Evolutionary conservation across 352 stramenopile species (phyloP).

Genomic region (Thraustotheca clavata): DNA sequence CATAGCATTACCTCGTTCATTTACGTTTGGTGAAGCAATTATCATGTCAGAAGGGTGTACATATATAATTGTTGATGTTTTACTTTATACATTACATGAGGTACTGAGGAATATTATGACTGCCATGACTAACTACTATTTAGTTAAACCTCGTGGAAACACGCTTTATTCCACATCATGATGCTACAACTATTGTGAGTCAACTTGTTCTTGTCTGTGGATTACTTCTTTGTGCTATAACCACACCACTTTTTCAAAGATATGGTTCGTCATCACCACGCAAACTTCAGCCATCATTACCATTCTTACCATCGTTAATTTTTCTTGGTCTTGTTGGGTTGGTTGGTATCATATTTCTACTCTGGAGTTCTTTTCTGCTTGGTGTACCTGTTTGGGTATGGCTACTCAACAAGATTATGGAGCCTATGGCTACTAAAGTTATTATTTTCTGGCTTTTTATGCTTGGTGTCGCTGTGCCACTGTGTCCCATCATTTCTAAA

Average conservation of each 20-base stretch:
- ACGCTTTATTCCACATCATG: conserved; percentile 21
- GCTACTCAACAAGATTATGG: conserved; percentile 42
- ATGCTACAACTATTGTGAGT: conserved; percentile 40
- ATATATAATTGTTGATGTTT: conserved; percentile 39
- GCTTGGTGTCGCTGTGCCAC: conserved; percentile 43
- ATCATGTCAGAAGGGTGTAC: conserved; percentile 54
- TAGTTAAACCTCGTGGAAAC: background rate
- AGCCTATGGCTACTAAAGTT: conserved; percentile 30
- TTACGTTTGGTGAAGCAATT: conserved; percentile 63
- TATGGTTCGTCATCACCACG: conserved; percentile 41
- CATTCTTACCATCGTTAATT: conserved; percentile 14
- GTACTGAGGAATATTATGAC: no score
- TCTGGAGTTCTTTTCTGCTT: conserved; percentile 56
- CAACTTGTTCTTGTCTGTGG: conserved; percentile 48
- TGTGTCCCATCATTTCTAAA: conserved; percentile 35
- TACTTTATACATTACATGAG: conserved; percentile 35
- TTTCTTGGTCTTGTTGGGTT: conserved; percentile 30
- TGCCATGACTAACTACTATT: no score
- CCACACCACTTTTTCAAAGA: conserved; percentile 35
- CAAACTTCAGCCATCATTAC: conserved; percentile 29
- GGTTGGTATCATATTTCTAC: conserved; percentile 27
- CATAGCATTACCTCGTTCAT: conserved; percentile 41
- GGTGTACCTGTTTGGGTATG: conserved; percentile 45
- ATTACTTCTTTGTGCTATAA: conserved; percentile 37
- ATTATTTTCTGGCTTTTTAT: conserved; percentile 50